Evolutionary conservation across 75 land plant species (phyloP), one percentile per base, ranked within the genome.

Genomic region (Cunninghamia lanceolata): DNA sequence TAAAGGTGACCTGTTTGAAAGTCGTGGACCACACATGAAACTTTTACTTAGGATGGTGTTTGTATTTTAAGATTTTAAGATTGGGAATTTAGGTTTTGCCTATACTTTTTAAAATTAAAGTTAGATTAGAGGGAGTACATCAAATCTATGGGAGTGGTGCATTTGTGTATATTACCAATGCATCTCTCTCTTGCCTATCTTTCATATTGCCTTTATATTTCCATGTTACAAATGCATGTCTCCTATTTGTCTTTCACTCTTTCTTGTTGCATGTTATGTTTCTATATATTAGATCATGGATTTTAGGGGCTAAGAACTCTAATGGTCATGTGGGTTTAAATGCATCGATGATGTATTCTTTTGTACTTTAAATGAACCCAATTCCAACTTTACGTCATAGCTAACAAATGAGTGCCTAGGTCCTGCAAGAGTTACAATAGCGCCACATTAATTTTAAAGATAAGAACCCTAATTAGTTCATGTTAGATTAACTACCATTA

Each of bases 391-490:
- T 47, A 82, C 95, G 82, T 95, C 95, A 78, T 85, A 93, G n/a
- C 94, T 94, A 83, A 96, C 88, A 10, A 97, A 96, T 50, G 99
- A 96, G 89, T 97, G 95, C 11, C 97, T 95, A 70, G 99, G 99
- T 14, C 99, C 97, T 96, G 90, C 15, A 85, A 36, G 4, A 66
- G 15, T 16, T 53, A 10, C 21, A 10, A 25, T 3, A 25, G 39
- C 21, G 14, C 66, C 32, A 0, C 74, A 84, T 59, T 34, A 52
- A 84, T 17, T 21, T 42, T 80, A 2, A 28, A 43, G 9, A 1
- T 0, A 25, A 45, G 5, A 82, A 9, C 39, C 46, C 4, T 19
- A 1, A 46, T 39, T 39, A 21, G 4, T 39, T 76, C 6, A 38
- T 76, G 16, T 38, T 3, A 1, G 3, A 76, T 35, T 38, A 3